Evolutionary conservation across 306 rosid species (phyloP).

Genomic region (Clitoria ternatea): DNA sequence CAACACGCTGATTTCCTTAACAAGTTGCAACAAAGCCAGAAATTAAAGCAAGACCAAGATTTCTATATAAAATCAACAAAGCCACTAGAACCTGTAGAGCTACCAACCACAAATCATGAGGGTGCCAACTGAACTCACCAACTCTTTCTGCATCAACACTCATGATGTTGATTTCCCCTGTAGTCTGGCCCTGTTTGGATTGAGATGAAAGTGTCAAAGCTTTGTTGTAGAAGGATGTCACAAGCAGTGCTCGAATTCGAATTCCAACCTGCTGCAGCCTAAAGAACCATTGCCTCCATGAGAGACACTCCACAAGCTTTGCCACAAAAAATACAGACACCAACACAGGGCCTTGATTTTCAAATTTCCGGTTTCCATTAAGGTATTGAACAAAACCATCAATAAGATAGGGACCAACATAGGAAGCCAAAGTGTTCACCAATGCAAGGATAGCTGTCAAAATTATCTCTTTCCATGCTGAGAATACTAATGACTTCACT

Average conservation of each 20-base stretch:
- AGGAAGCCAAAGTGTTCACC: slow-evolving; percentile 18
- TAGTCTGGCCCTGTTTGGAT: slow-evolving; percentile 16
- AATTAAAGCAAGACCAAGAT: slow-evolving; percentile 26
- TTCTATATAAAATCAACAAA: slow-evolving; percentile 24
- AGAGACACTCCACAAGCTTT: neutral
- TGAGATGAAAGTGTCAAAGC: slow-evolving; percentile 19
- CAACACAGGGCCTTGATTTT: slow-evolving; percentile 11
- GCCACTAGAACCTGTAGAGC: slow-evolving; percentile 15
- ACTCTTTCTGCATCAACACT: slow-evolving; percentile 22
- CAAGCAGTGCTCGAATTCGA: slow-evolving; percentile 12
- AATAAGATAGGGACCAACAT: slow-evolving; percentile 32
- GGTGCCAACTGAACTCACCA: slow-evolving; percentile 23
- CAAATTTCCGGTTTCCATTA: neutral
- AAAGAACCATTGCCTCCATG: slow-evolving; percentile 25
- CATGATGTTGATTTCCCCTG: slow-evolving; percentile 30
- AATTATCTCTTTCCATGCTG: slow-evolving; percentile 21
- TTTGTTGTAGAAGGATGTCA: slow-evolving; percentile 10
- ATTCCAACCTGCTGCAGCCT: slow-evolving; percentile 19
- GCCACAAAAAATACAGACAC: slow-evolving; percentile 6
- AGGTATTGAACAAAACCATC: slow-evolving; percentile 28
- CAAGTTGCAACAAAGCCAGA: slow-evolving; percentile 24
- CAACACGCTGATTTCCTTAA: no score
- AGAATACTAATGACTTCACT: slow-evolving; percentile 16
- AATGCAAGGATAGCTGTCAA: slow-evolving; percentile 1
- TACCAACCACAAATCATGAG: slow-evolving; percentile 20